Base-by-base conservation (phyloP, 352 stramenopile genomes). In the Phytophthora citrophthora region DNA sequence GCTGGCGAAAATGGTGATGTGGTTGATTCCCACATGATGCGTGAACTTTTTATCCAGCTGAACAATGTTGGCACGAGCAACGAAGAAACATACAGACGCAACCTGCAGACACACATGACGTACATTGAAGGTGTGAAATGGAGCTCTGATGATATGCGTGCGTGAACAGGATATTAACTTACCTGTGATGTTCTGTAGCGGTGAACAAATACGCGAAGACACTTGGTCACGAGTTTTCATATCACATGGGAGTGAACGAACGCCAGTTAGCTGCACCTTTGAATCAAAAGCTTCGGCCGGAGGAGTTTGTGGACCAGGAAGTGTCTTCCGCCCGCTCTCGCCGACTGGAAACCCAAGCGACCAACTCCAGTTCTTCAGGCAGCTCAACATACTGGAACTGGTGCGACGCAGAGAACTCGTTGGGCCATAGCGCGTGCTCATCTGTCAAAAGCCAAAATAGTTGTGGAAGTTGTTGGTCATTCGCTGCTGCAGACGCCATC, bases 401-500 rank as follows among this genome's bases (percentile, higher is more conserved):
- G 86, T 94, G 86, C 65, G 81, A 73, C 15, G 72, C 59, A 5
- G 58, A 78, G 45, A 94, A 94, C 62, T 74, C 86, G 1, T 48
- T 86, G 47, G 70, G 61, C 3, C 72, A 76, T 43, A 88, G 58
- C 23, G 81, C 93, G 48, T 94, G 86, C 51, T 82, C 83, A 23
- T 64, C 72, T 7, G 79, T 93, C 4, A 94, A 94, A 61, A 93
- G 86, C 41, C 86, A 94, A 72, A 76, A 89, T 36, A 89, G 81
- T 43, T 94, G 86, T 51, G 86, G 86, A 32, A 91, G 80, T 44
- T 94, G 86, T 59, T 94, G 86, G 86, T 86, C 86, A 1, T 94
- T 94, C 40, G 86, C 83, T 2, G 86, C 86, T 13, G 76, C 83
- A 8, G 86, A 94, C 60, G 77, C 85, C 11, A 94, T 94, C 27